Evolutionary conservation across 1,139 yeast species (phyloP), one percentile per base, ranked within the genome.

Genomic region (Candida glucosophila): DNA sequence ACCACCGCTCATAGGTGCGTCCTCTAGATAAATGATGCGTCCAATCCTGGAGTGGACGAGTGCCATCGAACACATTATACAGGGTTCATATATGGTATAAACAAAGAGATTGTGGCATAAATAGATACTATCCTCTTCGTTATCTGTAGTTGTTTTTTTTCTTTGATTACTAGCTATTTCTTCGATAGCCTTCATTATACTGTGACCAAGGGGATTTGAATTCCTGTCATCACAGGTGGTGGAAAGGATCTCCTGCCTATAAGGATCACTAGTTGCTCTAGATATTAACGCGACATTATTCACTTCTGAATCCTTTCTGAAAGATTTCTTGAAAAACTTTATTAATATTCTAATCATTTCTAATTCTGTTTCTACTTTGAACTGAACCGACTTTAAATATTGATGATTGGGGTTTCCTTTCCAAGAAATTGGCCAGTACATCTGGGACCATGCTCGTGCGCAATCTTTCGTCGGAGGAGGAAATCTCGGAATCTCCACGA

Each of bases 1-100:
- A 1, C 64, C 64, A 1, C 71, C 72, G 3, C 48, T 39, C 12
- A 29, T 24, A 1, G 46, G 61, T 5, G 64, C 51, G 2, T 50
- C 47, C 24, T 61, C 53, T 14, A 82, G 38, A 47, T 77, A 90
- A 1, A 82, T 59, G 20, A 90, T 55, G 29, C 86, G 59, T 9
- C 73, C 67, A 2, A 92, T 67, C 24, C 99, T 63, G 1, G 97
- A 88, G 49, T 92, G 98, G 7, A 88, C 78, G 19, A 92, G 59
- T 0, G 97, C 98, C 99, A 92, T 92, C 6, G 82, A 58, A 44
- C 99, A 92, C 97, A 90, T 92, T 0, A 83, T 71, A 47, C 98
- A 92, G 1, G 98, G 99, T 47, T 92, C 98, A 46, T 86, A 95
- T 0, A 95, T 80, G 2, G 92, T 80, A 44, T 82, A 86, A 0